A percentile compares a stretch with the other conserved stretches of the same genome.
These are phyloP conservation scores for Plantago coronopus DNA, from an alignment of 305 asterid species.

Conservation along the genomic window DNA sequence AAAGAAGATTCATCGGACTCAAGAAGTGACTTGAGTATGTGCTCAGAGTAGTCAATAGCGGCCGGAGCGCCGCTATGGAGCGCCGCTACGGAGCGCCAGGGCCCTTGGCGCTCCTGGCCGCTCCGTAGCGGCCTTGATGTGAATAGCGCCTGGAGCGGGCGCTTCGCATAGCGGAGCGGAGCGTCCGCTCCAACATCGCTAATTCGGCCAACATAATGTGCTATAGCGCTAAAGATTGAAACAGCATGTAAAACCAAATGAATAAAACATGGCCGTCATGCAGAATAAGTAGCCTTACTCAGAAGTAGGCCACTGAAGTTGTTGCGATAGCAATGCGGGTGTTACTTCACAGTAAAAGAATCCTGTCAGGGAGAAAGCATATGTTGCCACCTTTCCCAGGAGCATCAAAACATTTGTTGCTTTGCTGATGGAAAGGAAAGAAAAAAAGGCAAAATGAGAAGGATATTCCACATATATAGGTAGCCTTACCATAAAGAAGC, in stretches of 20 bases:
- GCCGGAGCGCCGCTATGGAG: too few relatives aligned
- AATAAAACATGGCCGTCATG: slow-evolving; percentile 3
- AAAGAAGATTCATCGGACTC: slow-evolving; percentile 15
- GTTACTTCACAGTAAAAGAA: slow-evolving; percentile 79
- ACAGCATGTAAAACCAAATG: slow-evolving; percentile 13
- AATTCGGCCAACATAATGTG: too few relatives aligned
- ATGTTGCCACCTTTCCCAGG: slow-evolving; percentile 87
- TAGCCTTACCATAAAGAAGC: slow-evolving; percentile 14
- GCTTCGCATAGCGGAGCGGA: too few relatives aligned
- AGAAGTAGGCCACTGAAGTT: slow-evolving; percentile 44
- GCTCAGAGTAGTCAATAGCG: too few relatives aligned
- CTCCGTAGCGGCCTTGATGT: too few relatives aligned
- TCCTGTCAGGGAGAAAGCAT: slow-evolving; percentile 83
- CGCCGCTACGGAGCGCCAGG: too few relatives aligned
- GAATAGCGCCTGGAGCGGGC: too few relatives aligned
- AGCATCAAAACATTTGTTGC: slow-evolving; percentile 75
- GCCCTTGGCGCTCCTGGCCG: too few relatives aligned
- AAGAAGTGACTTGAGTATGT: slow-evolving; percentile 6
- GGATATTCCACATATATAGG: slow-evolving; percentile 21
- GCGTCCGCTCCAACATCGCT: too few relatives aligned
- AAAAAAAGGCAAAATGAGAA: slow-evolving; percentile 24
- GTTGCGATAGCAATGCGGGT: slow-evolving; percentile 45
- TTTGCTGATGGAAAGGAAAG: slow-evolving; percentile 56
- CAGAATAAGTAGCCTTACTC: slow-evolving; percentile 52
- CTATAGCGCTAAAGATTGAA: slow-evolving; percentile 16